Evolutionary conservation across 495 filamentous ascomycete genomes (phyloP).

Genomic region (Tuber brumale): DNA sequence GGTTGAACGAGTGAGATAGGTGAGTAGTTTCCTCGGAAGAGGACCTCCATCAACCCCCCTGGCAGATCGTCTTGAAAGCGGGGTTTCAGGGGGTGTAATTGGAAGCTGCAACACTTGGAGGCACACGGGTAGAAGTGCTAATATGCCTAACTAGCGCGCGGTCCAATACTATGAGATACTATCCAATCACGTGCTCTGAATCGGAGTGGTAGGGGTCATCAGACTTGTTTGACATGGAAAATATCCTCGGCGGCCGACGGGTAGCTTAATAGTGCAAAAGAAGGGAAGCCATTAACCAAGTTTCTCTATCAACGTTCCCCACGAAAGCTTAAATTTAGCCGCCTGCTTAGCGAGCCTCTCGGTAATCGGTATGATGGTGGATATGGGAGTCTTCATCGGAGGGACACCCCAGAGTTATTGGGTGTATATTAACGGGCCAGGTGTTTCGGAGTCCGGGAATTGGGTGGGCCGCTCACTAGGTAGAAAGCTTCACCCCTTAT

Average conservation of each 20-base stretch:
- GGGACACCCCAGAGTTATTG: background rate
- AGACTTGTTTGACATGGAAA: background rate
- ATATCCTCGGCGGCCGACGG: background rate
- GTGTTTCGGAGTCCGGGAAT: background rate
- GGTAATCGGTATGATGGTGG: background rate
- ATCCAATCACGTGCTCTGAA: background rate
- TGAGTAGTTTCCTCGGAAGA: background rate
- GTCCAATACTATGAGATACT: background rate
- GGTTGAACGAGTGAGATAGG: background rate
- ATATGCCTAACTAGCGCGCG: background rate
- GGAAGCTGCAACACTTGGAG: background rate
- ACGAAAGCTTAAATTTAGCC: background rate
- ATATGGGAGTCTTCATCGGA: background rate
- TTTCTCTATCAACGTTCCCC: background rate
- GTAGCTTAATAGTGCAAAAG: background rate
- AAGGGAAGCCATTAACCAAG: background rate
- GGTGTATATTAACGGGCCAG: background rate
- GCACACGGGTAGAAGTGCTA: background rate
- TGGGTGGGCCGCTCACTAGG: background rate
- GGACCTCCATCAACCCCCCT: background rate
- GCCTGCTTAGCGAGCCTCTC: background rate
- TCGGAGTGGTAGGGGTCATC: background rate
- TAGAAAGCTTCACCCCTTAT: background rate
- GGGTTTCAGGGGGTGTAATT: background rate
- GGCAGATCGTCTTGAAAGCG: background rate